Conservation (phyloP, 257 asterid genomes). For the Nyctanthes arbortristis region DNA sequence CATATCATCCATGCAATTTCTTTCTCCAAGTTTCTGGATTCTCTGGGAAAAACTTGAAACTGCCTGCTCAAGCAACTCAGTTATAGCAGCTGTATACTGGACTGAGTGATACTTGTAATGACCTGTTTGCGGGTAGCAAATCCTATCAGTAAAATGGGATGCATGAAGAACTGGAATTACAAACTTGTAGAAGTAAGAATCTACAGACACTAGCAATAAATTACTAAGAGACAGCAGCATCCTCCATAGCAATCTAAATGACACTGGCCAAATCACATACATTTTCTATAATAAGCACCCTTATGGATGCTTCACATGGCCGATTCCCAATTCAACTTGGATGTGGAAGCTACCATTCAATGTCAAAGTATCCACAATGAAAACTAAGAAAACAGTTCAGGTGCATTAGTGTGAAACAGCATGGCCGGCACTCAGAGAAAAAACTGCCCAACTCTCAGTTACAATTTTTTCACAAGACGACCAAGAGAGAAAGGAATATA, state of each 20-base stretch:
- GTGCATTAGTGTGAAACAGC: too few relatives aligned
- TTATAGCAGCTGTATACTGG: constrained; percentile 51
- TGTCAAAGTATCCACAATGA: not conserved
- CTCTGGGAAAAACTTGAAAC: constrained; percentile 52
- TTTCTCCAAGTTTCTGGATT: constrained; percentile 62
- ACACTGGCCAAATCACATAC: not conserved
- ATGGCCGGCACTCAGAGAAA: not conserved
- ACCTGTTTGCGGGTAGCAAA: constrained; percentile 53
- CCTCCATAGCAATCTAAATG: not conserved
- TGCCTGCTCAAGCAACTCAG: constrained; percentile 67
- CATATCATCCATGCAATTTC: too few relatives aligned
- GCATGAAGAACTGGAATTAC: not conserved
- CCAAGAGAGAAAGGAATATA: not conserved
- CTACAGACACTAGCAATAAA: not conserved
- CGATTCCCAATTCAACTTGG: not conserved
- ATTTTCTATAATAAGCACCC: not conserved
- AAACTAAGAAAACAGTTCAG: too few relatives aligned
- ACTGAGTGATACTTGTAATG: constrained; percentile 44
- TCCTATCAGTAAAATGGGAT: constrained; percentile 1
- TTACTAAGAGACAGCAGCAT: not conserved
- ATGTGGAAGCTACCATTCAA: not conserved
- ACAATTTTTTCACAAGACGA: not conserved
- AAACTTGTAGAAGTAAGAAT: not conserved
- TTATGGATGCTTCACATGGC: not conserved
- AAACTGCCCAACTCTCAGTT: not conserved